Percentiles rank a stretch among this genome's conserved stretches.
Evolutionary conservation across 1,139 yeast genomes (phyloP).

Genomic region (Entelexis sorbosivorans): DNA sequence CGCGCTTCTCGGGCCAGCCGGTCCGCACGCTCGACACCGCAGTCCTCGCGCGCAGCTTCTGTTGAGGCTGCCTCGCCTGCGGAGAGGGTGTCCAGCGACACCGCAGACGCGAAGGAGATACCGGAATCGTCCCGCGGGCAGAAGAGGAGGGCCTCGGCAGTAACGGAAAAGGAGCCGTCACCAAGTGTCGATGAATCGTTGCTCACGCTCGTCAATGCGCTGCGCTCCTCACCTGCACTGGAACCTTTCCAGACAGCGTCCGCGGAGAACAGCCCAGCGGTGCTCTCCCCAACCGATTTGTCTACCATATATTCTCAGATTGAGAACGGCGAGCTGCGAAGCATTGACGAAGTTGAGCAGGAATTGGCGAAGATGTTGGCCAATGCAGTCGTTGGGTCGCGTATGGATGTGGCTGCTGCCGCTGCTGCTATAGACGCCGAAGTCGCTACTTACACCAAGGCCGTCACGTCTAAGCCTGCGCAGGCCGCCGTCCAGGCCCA

Average conservation of each 20-base stretch:
- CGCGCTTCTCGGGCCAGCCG: slow-evolving; percentile 4
- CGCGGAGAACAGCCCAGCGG: background rate
- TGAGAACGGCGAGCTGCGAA: background rate
- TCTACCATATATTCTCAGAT: background rate
- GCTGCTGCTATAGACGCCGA: background rate
- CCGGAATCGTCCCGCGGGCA: background rate
- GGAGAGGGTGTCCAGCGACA: background rate
- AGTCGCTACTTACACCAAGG: background rate
- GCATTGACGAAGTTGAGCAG: slow-evolving; percentile 4
- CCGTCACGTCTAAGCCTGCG: background rate
- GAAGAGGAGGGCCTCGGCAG: background rate
- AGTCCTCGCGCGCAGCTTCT: slow-evolving; percentile 4
- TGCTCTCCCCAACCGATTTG: slow-evolving; percentile 3
- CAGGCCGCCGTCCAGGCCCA: background rate
- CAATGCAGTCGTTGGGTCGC: slow-evolving; percentile 10
- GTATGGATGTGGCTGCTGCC: background rate
- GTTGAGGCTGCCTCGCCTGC: background rate
- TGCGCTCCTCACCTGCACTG: background rate
- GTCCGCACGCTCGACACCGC: slow-evolving; percentile 10
- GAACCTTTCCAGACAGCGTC: background rate
- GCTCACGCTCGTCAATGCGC: background rate
- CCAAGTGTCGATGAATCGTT: background rate
- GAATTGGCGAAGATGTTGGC: slow-evolving; percentile 13
- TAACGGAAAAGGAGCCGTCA: background rate
- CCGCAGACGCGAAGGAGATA: background rate